A percentile compares a stretch with the other conserved stretches of the same genome.
These are phyloP conservation scores for Epichloe glyceriae DNA, from an alignment of 2,329 filamentous ascomycete genomes.

Conservation along the genomic window DNA sequence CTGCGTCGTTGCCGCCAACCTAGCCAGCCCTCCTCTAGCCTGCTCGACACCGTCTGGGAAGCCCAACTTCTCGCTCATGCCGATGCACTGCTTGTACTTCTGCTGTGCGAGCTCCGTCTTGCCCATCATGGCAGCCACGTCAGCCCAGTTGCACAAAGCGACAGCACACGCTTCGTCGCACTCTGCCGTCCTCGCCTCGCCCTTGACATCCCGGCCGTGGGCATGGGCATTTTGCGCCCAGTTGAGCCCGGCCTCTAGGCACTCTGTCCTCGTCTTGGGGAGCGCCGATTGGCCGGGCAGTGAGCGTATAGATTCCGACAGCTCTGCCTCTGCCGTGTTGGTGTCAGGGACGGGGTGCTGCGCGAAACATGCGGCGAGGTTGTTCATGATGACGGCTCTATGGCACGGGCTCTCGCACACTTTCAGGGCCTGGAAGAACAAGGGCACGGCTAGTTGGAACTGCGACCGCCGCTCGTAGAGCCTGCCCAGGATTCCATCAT, in stretches of 20 bases:
- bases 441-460: constrained; percentile 69
- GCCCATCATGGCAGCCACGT: constrained; percentile 66
- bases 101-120: constrained; percentile 50
- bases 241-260: constrained; percentile 55
- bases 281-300: constrained; percentile 16
- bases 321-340: constrained; percentile 12
- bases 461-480: constrained; percentile 63
- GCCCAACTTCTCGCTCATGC: constrained; percentile 41
- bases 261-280: constrained; percentile 39
- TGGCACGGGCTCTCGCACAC: constrained; percentile 59
- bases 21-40: constrained; percentile 37
- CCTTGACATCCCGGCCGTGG: constrained; percentile 51
- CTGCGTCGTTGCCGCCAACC: constrained; percentile 11
- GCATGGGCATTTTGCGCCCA: constrained; percentile 71
- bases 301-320: constrained; percentile 16
- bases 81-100: constrained; percentile 56
- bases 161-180: constrained; percentile 76
- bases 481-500: constrained; percentile 63
- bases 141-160: constrained; percentile 75
- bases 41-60: constrained; percentile 39
- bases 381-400: constrained; percentile 76
- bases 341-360: constrained; percentile 42
- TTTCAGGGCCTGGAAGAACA: constrained; percentile 74
- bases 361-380: constrained; percentile 60
- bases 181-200: constrained; percentile 57